Percentiles rank a stretch among this genome's conserved stretches.
Evolutionary conservation across 495 filamentous ascomycete genomes (phyloP).

Genomic region (Xylaria curta): DNA sequence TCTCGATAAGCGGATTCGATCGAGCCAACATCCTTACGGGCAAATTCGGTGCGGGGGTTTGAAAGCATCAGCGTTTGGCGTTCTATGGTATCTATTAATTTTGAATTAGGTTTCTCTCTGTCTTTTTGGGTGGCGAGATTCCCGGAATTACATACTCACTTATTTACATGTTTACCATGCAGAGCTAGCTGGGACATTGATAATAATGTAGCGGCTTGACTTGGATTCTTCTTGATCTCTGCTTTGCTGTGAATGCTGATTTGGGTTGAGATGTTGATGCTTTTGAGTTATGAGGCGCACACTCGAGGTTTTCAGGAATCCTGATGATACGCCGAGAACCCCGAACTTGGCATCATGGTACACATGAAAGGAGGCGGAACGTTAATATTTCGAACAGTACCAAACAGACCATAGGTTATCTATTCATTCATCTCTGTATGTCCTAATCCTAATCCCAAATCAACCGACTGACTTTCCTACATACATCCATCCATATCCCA

Average conservation of each 20-base stretch:
- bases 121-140: constrained; percentile 6
- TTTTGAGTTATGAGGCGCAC: not conserved
- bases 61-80: constrained; percentile 30
- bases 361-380: no score
- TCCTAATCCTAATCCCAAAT: not conserved
- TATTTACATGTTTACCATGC: not conserved
- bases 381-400: not conserved
- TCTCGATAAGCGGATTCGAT: constrained; percentile 17
- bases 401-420: not conserved
- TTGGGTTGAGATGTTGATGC: not conserved
- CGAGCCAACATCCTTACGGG: not conserved
- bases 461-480: not conserved
- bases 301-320: not conserved
- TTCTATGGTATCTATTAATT: constrained; percentile 8
- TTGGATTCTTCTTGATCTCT: not conserved
- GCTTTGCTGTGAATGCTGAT: not conserved
- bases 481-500: not conserved
- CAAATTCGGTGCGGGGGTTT: not conserved
- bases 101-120: not conserved
- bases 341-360: no score
- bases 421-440: constrained; percentile 6
- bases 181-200: not conserved
- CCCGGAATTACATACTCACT: not conserved
- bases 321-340: not conserved
- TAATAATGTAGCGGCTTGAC: constrained; percentile 8